Conservation (phyloP, 2,329 filamentous ascomycete genomes). For the Cordyceps tenuipes region DNA sequence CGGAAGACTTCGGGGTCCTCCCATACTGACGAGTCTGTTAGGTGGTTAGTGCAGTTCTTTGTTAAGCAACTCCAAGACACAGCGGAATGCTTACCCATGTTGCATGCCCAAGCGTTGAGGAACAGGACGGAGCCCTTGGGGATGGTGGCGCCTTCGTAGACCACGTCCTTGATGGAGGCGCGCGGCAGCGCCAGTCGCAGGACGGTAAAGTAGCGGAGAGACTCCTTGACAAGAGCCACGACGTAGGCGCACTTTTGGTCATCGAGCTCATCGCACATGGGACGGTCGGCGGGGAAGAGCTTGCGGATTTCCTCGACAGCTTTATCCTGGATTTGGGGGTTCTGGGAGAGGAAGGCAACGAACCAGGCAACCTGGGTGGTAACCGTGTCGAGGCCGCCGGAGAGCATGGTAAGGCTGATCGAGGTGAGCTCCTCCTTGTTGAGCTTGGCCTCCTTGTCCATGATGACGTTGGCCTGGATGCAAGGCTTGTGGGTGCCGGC, state of each 20-base stretch:
- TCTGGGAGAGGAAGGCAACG: constrained; percentile 49
- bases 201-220: constrained; percentile 54
- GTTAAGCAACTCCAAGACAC: background rate
- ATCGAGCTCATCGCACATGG: constrained; percentile 51
- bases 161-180: constrained; percentile 50
- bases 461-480: constrained; percentile 59
- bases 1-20: constrained; percentile 49
- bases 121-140: constrained; percentile 57
- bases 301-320: constrained; percentile 48
- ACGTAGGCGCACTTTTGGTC: constrained; percentile 58
- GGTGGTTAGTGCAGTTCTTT: background rate
- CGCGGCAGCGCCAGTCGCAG: constrained; percentile 54
- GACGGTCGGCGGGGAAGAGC: constrained; percentile 41
- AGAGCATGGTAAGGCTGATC: constrained; percentile 61
- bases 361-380: constrained; percentile 60
- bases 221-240: constrained; percentile 54
- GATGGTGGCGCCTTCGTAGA: constrained; percentile 48
- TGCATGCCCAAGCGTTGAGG: constrained; percentile 60
- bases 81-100: constrained; percentile 45
- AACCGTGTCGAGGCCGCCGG: constrained; percentile 58
- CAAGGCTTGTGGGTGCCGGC: constrained; percentile 54
- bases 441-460: constrained; percentile 54
- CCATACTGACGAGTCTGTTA: constrained; percentile 44
- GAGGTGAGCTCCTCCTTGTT: constrained; percentile 55
- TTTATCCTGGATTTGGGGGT: constrained; percentile 54